These are phyloP conservation scores for Candida yuanshanica DNA, from an alignment of 805 yeast genomes.

Conservation along the genomic window DNA sequence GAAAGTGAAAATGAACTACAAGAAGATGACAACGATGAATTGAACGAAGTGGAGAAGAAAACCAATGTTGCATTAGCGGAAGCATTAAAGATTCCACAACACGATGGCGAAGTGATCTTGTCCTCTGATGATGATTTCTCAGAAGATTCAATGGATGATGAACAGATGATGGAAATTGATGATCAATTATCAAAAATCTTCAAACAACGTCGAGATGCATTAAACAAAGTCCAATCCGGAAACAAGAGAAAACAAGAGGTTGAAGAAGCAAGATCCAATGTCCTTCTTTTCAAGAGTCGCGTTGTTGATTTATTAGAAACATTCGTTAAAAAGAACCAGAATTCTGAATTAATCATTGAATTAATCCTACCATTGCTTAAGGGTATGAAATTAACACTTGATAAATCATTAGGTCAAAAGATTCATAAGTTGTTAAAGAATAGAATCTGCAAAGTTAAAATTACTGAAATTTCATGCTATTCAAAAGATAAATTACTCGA, in stretches of 20 bases:
- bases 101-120: slow-evolving; percentile 35
- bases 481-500: slow-evolving; percentile 21
- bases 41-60: slow-evolving; percentile 42
- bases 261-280: slow-evolving; percentile 72
- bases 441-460: slow-evolving; percentile 47
- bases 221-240: slow-evolving; percentile 50
- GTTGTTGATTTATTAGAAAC: slow-evolving; percentile 72
- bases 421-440: slow-evolving; percentile 66
- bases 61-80: slow-evolving; percentile 63
- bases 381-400: slow-evolving; percentile 62
- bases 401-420: slow-evolving; percentile 64
- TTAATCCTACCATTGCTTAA: slow-evolving; percentile 51
- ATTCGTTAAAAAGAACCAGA: slow-evolving; percentile 36
- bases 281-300: slow-evolving; percentile 72
- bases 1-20: slow-evolving; percentile 26
- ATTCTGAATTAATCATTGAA: slow-evolving; percentile 32
- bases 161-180: slow-evolving; percentile 93
- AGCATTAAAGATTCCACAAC: slow-evolving; percentile 58
- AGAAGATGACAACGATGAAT: slow-evolving; percentile 24
- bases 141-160: slow-evolving; percentile 90
- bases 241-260: slow-evolving; percentile 67
- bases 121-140: slow-evolving; percentile 46
- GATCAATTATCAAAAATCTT: slow-evolving; percentile 77
- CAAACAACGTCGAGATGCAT: slow-evolving; percentile 69
- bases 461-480: slow-evolving; percentile 15